Evolutionary conservation across 805 yeast species (phyloP), one percentile per base, ranked within the genome.

Genomic region (Candida chauliodis): DNA sequence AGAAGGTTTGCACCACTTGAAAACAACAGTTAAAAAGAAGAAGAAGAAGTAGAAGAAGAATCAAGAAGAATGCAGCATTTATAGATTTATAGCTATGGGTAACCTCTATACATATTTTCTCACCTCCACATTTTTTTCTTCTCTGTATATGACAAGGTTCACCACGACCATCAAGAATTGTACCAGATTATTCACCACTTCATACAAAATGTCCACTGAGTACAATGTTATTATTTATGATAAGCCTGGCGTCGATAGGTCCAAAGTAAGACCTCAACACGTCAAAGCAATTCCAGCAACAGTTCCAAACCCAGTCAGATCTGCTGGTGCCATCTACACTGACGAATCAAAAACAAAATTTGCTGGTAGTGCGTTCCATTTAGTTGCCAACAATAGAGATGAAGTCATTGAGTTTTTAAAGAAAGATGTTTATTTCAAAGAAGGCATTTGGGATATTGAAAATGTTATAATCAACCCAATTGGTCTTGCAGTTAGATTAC

Each of bases 391-490:
- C 37, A 65, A 79, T 34, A 77, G 70, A 51, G 82, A 82, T 45
- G 83, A 83, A 46, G 79, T 82, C 8, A 45, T 81, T 31, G 84
- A 79, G 29, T 63, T 82, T 40, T 70, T 86, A 56, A 75, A 79
- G 51, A 50, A 63, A 34, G 95, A 86, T 54, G 56, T 78, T 24
- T 86, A 79, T 57, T 74, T 75, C 48, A 69, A 67, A 48, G 67
- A 69, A 24, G 90, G 88, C 2, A 73, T 86, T 43, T 86, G 95
- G 95, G 95, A 86, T 55, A 54, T 84, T 43, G 76, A 76, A 26
- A 72, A 69, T 38, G 81, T 75, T 14, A 52, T 79, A 46, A 75
- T 82, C 27, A 71, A 75, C 51, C 88, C 88, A 32, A 48, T 58
- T 23, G 66, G 66, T 1, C 42, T 66, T 32, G 71, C 71, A 4